Evolutionary conservation across 2,329 filamentous ascomycete genomes (phyloP), one percentile per base, ranked within the genome.

Genomic region (Claviceps spartinae): DNA sequence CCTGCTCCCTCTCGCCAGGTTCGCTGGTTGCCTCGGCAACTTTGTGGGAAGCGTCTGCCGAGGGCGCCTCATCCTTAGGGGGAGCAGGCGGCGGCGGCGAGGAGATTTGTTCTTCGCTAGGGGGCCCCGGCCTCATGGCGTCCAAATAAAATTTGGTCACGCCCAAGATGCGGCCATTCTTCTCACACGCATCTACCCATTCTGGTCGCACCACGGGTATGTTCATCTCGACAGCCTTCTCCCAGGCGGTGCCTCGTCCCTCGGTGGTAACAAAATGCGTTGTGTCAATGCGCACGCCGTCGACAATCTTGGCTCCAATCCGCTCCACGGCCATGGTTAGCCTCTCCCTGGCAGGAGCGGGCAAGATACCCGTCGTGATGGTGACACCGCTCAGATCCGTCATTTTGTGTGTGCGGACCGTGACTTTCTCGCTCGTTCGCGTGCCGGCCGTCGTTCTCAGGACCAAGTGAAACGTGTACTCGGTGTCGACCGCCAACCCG

Each of bases 261-360:
- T 98, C 93, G 9, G 88, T 95, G 57, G 91, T 97, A 54, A 98
- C 88, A 66, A 98, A 98, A 69, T 98, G 93, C 16, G 93, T 98
- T 1, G 93, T 98, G 66, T 98, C 93, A 63, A 98, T 97, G 61
- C 91, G 81, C 49, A 97, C 89, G 13, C 79, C 79, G 60, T 96
- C 91, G 53, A 88, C 86, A 57, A 97, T 75, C 74, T 93, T 95
- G 55, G 88, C 93, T 48, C 93, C 93, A 60, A 98, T 95, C 59
- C 88, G 79, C 62, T 93, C 83, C 38, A 96, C 80, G 1, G 90
- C 88, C 46, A 76, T 76, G 47, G 78, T 75, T 20, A 98, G 77
- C 55, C 77, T 82, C 58, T 95, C 88, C 63, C 81, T 82, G 52
- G 84, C 73, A 50, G 82, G 73, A 7, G 79, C 74, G 2, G 90